Base-by-base conservation (phyloP, 2,329 filamentous ascomycete genomes). In the Ophiostoma ips region DNA sequence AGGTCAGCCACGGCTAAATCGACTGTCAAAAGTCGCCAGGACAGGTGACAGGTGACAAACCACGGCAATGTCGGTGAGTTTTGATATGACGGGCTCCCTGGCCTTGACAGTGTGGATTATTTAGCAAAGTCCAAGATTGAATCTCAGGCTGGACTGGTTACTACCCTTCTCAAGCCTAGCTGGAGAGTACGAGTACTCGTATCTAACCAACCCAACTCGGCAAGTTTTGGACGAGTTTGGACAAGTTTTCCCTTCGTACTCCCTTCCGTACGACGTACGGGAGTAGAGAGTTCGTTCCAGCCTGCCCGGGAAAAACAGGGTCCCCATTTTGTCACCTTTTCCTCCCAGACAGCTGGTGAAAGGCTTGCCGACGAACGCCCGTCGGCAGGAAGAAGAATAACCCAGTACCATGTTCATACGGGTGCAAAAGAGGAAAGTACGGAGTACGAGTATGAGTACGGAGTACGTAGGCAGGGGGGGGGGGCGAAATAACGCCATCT, bases 281-380 rank as follows among this genome's bases (percentile, higher is more conserved):
- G n/a, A n/a, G n/a, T n/a, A n/a, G n/a, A n/a, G n/a, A n/a, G n/a
- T n/a, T n/a, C n/a, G n/a, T 28, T 4, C 24, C 24, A 28, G 8
- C 24, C 18, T 19, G 35, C 35, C 35, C 30, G 24, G n/a, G 30
- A 24, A 34, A 38, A 35, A 21, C 28, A 40, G 38, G 49, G 35
- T 34, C 30, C 35, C 49, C 41, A 50, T 24, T 34, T n/a, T 34
- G 38, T 19, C 35, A 30, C 44, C 31, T n/a, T n/a, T n/a, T n/a
- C n/a, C n/a, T 46, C 43, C 41, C 49, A 50, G 30, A 30, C 43
- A 19, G 44, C 43, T 46, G 43, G 43, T 47, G 44, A 30, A 43
- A 30, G 15, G 15, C 12, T 31, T 43, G 19, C 30, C 47, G 30
- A 18, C 16, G 21, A 19, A 28, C 18, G 15, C 37, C 8, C 28